A percentile compares a stretch with the other conserved stretches of the same genome.
Conservation (phyloP, 1,284 basidiomycete genomes). For the Fomitiporia mediterranea region DNA sequence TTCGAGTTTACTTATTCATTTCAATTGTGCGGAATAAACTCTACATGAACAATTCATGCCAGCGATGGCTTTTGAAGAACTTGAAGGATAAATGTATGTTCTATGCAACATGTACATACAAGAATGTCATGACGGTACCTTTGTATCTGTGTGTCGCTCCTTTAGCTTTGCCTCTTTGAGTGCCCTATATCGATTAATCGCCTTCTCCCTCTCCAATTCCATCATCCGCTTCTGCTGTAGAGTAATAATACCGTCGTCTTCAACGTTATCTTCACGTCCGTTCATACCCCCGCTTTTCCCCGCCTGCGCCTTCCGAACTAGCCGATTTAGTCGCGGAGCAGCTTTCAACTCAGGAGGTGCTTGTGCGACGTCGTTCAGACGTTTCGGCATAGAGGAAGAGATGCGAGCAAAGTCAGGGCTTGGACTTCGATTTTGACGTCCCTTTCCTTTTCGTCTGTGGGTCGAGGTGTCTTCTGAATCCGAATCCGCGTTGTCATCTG, state of each 20-base stretch:
- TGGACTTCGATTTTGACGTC: conserved; percentile 28
- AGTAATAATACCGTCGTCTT: conserved; percentile 49
- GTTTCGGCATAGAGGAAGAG: conserved; percentile 53
- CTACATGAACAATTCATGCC: too few relatives aligned
- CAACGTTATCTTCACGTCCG: conserved; percentile 22
- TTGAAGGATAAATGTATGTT: too few relatives aligned
- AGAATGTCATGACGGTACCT: not conserved
- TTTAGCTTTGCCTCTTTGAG: conserved; percentile 39
- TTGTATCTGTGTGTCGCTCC: not conserved
- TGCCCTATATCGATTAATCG: conserved; percentile 60
- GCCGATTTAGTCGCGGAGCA: conserved; percentile 32
- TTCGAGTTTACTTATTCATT: not conserved
- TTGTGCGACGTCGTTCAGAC: conserved; percentile 66
- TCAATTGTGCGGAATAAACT: not conserved
- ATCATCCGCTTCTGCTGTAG: conserved; percentile 72
- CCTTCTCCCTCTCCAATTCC: conserved; percentile 67
- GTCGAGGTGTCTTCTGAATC: conserved; percentile 21
- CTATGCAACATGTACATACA: not conserved
- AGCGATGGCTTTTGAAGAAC: too few relatives aligned
- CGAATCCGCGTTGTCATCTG: conserved; percentile 20
- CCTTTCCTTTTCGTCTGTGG: conserved; percentile 24
- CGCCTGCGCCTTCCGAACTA: conserved; percentile 6
- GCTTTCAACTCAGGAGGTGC: conserved; percentile 53
- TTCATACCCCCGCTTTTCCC: conserved; percentile 27
- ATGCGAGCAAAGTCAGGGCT: conserved; percentile 52